Conservation (phyloP, 169 alveolate genomes). For the Miamiensis avidus region DNA sequence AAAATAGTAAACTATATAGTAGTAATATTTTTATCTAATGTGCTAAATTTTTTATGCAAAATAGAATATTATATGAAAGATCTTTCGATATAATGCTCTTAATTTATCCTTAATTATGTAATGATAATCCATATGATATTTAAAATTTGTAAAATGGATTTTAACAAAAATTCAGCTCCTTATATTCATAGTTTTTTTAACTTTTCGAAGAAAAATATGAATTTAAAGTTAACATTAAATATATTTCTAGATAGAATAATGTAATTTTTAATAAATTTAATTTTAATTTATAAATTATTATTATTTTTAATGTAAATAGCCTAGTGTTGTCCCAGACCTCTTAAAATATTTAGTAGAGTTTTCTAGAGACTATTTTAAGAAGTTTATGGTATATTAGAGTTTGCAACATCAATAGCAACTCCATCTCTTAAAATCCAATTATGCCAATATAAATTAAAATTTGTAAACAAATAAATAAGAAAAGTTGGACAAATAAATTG, state of each 20-base stretch:
- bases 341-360: slow-evolving; percentile 18
- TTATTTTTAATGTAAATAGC: background rate
- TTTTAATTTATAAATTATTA: background rate
- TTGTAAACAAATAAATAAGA: background rate
- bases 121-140: background rate
- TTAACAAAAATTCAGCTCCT: background rate
- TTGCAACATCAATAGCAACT: background rate
- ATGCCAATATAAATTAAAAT: too few relatives aligned
- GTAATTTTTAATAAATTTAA: slow-evolving; percentile 1
- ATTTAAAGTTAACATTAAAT: background rate
- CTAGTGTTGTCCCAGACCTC: slow-evolving; percentile 4
- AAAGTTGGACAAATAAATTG: background rate
- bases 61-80: slow-evolving; percentile 23
- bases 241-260: slow-evolving; percentile 9
- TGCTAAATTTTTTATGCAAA: background rate
- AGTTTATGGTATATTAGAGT: slow-evolving; percentile 3
- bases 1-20: background rate
- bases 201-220: slow-evolving; percentile 2
- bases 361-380: slow-evolving; percentile 19
- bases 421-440: background rate
- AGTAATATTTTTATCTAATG: background rate
- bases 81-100: slow-evolving; percentile 4
- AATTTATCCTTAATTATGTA: slow-evolving; percentile 7
- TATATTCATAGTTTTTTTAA: background rate
- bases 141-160: background rate